Base-by-base conservation (phyloP, 1,139 yeast species). In the Nakaseomyces nivariensis region DNA sequence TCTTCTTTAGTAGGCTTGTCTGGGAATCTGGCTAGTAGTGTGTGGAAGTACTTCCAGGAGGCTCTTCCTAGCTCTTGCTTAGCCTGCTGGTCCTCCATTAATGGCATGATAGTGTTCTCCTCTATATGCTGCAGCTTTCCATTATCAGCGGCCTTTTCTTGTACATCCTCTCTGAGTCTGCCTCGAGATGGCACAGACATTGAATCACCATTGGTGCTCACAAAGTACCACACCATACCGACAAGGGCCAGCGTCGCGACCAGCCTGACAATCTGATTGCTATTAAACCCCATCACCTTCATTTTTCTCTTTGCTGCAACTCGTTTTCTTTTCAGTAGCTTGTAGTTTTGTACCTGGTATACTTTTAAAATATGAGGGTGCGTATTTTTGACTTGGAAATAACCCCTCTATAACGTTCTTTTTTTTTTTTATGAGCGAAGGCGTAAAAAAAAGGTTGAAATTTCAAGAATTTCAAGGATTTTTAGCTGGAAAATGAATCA, bases 11-110 rank as follows among this genome's bases (percentile, higher is more conserved):
- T 69, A 13, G 98, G 98, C 32, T 71, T 71, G 47, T 86, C 96
- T 0, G 98, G 97, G 62, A 85, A 92, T 61, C 96, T 75, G 1
- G 97, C 95, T 48, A 92, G 73, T 34, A 90, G 82, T 0, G 97
- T 92, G 67, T 92, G 98, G 64, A 92, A 80, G 40, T 82, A 70
- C 51, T 79, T 85, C 98, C 98, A 92, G 0, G 96, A 82, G 0
- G 97, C 85, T 51, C 87, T 76, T 0, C 98, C 98, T 3, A 72
- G 55, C 49, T 65, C 74, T 47, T 61, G 58, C 56, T 70, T 71
- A 9, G 71, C 66, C 22, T 79, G 75, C 52, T 71, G 76, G 60
- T 81, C 81, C 9, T 84, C 85, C 94, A 89, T 85, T 55, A 85
- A 78, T 11, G 94, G 92, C 96, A 89, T 89, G 58, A 89, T 65